Evolutionary conservation across 805 yeast genomes (phyloP).

Genomic region (Ogataea salicorniae): DNA sequence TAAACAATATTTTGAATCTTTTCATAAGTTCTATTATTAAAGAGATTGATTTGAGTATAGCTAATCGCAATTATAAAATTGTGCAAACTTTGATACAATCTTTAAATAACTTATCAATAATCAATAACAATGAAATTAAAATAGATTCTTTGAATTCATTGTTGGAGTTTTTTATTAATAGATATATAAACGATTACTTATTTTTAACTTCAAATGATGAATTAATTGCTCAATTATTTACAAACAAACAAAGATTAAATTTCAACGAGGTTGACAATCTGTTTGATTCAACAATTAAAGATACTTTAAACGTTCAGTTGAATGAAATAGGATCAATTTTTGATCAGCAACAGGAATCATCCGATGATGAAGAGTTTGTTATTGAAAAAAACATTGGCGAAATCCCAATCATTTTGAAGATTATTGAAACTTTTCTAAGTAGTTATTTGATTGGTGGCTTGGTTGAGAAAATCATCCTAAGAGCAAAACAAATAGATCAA

Average conservation of each 20-base stretch:
- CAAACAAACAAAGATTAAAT: slow-evolving; percentile 8
- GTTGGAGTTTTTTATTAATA: slow-evolving; percentile 29
- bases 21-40: slow-evolving; percentile 66
- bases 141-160: slow-evolving; percentile 31
- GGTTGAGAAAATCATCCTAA: slow-evolving; percentile 25
- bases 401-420: slow-evolving; percentile 30
- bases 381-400: slow-evolving; percentile 22
- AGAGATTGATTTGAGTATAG: slow-evolving; percentile 60
- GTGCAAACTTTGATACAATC: slow-evolving; percentile 28
- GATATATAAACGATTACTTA: slow-evolving; percentile 27
- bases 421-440: slow-evolving; percentile 31
- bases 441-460: slow-evolving; percentile 33
- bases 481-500: slow-evolving; percentile 32
- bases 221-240: slow-evolving; percentile 12
- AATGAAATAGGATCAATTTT: slow-evolving; percentile 26
- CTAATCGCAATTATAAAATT: slow-evolving; percentile 37
- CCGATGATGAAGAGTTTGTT: neutral
- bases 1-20: slow-evolving; percentile 55
- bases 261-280: slow-evolving; percentile 21
- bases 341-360: neutral
- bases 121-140: slow-evolving; percentile 29
- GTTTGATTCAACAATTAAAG: slow-evolving; percentile 15
- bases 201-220: slow-evolving; percentile 20
- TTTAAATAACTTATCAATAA: slow-evolving; percentile 17
- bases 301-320: slow-evolving; percentile 23